A percentile compares a stretch with the other conserved stretches of the same genome.
These are phyloP conservation scores for Pythium oligandrum DNA, from an alignment of 352 stramenopile genomes.

Conservation along the genomic window DNA sequence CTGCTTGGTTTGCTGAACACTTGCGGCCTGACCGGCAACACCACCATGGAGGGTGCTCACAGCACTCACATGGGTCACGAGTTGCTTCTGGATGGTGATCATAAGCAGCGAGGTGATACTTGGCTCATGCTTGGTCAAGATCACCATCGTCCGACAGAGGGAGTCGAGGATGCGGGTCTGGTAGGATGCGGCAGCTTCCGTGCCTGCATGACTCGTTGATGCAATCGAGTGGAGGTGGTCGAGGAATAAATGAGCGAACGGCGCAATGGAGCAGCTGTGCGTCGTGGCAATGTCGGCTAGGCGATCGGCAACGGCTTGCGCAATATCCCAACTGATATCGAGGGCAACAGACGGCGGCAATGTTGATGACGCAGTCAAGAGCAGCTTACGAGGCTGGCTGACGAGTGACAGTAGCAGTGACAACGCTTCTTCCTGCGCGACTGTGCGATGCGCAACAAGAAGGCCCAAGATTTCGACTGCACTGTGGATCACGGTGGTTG, in stretches of 20 bases:
- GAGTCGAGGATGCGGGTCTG: slow-evolving; percentile 55
- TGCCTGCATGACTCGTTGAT: slow-evolving; percentile 9
- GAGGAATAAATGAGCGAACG: slow-evolving; percentile 70
- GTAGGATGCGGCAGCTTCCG: slow-evolving; percentile 33
- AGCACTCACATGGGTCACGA: slow-evolving; percentile 34
- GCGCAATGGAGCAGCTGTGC: slow-evolving; percentile 34
- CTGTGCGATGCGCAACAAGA: slow-evolving; percentile 12
- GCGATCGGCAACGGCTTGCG: slow-evolving; percentile 38
- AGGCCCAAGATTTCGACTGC: slow-evolving; percentile 15
- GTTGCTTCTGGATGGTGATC: slow-evolving; percentile 85
- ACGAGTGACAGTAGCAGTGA: slow-evolving; percentile 61
- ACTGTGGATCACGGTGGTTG: background rate
- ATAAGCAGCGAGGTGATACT: slow-evolving; percentile 72
- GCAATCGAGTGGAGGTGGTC: slow-evolving; percentile 73
- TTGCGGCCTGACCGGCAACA: background rate
- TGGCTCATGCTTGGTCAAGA: slow-evolving; percentile 56
- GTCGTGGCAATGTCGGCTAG: slow-evolving; percentile 39
- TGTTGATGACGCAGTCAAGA: slow-evolving; percentile 16
- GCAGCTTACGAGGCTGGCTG: slow-evolving; percentile 58
- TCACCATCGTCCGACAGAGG: slow-evolving; percentile 66
- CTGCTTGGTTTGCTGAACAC: slow-evolving; percentile 51
- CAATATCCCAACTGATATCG: slow-evolving; percentile 57
- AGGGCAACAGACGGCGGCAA: background rate
- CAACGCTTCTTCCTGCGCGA: slow-evolving; percentile 54
- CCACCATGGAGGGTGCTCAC: background rate